These are phyloP conservation scores for Cylindrotheca closterium DNA, from an alignment of 108 stramenopile genomes.

Conservation along the genomic window DNA sequence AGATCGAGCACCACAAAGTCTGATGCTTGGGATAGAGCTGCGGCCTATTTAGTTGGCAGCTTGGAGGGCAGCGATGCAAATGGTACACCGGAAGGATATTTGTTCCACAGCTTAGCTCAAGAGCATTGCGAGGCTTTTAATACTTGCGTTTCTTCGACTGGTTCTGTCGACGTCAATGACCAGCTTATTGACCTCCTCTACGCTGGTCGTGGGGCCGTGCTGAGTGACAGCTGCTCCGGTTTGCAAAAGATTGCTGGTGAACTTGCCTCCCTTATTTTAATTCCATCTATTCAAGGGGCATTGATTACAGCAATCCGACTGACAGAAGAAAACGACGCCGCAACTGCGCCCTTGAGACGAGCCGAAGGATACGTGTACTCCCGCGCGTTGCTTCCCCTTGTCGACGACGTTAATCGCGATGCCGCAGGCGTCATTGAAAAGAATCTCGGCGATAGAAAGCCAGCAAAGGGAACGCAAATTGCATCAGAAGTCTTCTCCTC, in stretches of 20 bases:
- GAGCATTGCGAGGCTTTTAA: constrained; percentile 65
- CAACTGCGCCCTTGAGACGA: constrained; percentile 9
- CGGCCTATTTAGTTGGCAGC: constrained; percentile 69
- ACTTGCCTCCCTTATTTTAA: constrained; percentile 49
- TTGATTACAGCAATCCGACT: constrained; percentile 33
- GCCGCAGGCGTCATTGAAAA: constrained; percentile 42
- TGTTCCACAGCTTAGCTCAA: constrained; percentile 63
- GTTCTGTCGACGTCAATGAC: constrained; percentile 51
- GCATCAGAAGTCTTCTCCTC: constrained; percentile 34
- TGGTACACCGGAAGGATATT: constrained; percentile 55
- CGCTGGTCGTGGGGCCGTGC: constrained; percentile 60
- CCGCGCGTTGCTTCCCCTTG: constrained; percentile 60
- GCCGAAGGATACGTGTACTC: constrained; percentile 68
- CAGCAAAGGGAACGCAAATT: constrained; percentile 15
- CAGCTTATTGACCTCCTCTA: constrained; percentile 57
- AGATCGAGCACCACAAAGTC: constrained; percentile 1
- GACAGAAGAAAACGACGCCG: neutral
- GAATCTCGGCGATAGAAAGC: constrained; percentile 31
- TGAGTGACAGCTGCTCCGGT: constrained; percentile 47
- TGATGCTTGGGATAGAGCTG: constrained; percentile 58
- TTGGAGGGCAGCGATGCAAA: constrained; percentile 49
- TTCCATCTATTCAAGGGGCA: constrained; percentile 73
- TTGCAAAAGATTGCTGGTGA: constrained; percentile 48
- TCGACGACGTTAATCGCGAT: constrained; percentile 40
- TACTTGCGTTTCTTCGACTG: constrained; percentile 44